These are phyloP conservation scores for Penicillium atrosanguineum DNA, from an alignment of 495 filamentous ascomycete genomes.

Conservation along the genomic window DNA sequence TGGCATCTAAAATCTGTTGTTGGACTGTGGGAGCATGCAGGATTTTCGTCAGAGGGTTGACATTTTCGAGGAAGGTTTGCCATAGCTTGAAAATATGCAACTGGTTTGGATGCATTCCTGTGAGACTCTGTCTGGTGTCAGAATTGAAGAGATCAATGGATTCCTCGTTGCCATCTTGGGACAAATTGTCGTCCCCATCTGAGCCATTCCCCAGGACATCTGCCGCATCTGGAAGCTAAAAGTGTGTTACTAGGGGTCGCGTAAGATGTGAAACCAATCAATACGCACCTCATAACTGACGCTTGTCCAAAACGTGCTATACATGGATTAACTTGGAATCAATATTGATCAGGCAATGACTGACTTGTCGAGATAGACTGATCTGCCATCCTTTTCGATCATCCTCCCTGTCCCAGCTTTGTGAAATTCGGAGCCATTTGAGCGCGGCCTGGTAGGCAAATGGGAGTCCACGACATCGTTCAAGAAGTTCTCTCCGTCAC, in stretches of 20 bases:
- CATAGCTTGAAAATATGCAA: slow-evolving; percentile 71
- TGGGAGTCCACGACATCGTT: neutral
- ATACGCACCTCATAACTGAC: slow-evolving; percentile 47
- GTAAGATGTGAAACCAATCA: too few relatives aligned
- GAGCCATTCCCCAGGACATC: slow-evolving; percentile 34
- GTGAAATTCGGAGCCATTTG: neutral
- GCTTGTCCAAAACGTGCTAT: slow-evolving; percentile 49
- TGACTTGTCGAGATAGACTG: slow-evolving; percentile 49
- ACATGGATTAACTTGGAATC: slow-evolving; percentile 5
- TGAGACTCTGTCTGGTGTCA: slow-evolving; percentile 13
- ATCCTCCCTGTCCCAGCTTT: slow-evolving; percentile 26
- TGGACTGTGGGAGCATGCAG: slow-evolving; percentile 63
- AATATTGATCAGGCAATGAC: slow-evolving; percentile 1
- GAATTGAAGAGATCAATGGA: slow-evolving; percentile 22
- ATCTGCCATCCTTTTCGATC: slow-evolving; percentile 37
- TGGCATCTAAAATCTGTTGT: slow-evolving; percentile 41
- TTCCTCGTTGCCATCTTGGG: slow-evolving; percentile 22
- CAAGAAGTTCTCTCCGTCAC: neutral
- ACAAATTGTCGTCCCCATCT: slow-evolving; percentile 16
- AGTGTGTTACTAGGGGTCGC: too few relatives aligned
- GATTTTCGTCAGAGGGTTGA: slow-evolving; percentile 69
- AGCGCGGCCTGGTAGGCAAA: neutral
- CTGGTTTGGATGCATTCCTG: slow-evolving; percentile 57
- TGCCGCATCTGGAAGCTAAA: slow-evolving; percentile 48
- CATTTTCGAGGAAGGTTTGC: slow-evolving; percentile 65